Base-by-base conservation (phyloP, 2,329 filamentous ascomycete genomes). In the Mycocentrospora acerina region DNA sequence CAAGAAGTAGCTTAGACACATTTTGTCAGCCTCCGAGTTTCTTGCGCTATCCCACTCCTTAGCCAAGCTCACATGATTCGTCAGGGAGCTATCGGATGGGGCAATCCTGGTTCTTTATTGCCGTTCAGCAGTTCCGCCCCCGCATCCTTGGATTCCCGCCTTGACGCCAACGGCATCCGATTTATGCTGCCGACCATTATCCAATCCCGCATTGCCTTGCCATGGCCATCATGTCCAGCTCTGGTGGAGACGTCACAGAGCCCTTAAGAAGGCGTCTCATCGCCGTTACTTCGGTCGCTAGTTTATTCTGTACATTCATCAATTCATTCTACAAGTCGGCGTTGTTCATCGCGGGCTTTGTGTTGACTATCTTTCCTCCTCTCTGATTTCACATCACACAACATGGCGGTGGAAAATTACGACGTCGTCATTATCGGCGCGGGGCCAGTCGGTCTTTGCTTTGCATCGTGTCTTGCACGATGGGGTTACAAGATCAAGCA, bases 401-500 rank as follows among this genome's bases (percentile, higher is more conserved):
- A 28, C 39, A 57, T 55, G 48, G 46, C 43, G 12, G 44, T 55
- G 32, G 73, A 78, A 40, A 76, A 71, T 37, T 84, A 82, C 68
- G 83, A 86, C 58, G 78, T 79, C 34, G 89, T 95, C 54, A 90
- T 95, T 52, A 78, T 95, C 38, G 90, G 90, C 49, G 90, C 90
- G 39, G 90, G 90, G 12, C 90, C 90, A 4, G 89, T 90, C 27
- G 90, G 90, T 38, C 79, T 95, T 41, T 83, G 94, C 71, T 78
- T 95, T 16, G 93, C 89, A 7, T 90, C 90, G 19, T 91, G 87
- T 63, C 79, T 96, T 46, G 87, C 88, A 44, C 79, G 90, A 72
- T 95, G 90, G 88, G 90, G 90, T 14, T 96, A 95, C 76, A 89
- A 82, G 67, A 88, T 96, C 68, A 95, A 91, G 75, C 89, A 95